Evolutionary conservation across 805 yeast genomes (phyloP).

Genomic region (Kodamaea neixiangensis): DNA sequence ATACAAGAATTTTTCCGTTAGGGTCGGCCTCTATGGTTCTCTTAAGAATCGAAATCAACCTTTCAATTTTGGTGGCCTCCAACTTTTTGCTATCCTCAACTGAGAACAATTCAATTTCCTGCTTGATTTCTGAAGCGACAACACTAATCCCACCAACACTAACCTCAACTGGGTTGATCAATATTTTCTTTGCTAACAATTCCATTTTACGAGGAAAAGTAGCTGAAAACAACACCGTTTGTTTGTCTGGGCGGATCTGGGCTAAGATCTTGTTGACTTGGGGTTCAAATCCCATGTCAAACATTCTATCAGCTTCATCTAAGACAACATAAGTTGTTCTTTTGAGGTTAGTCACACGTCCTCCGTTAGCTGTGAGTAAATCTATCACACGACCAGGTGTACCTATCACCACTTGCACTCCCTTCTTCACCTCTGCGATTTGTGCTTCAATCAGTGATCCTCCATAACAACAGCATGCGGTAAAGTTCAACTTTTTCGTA

Average conservation of each 20-base stretch:
- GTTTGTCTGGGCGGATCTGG: constrained; percentile 81
- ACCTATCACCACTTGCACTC: constrained; percentile 80
- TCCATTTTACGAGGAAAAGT: constrained; percentile 87
- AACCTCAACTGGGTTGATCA: constrained; percentile 70
- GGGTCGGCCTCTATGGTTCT: constrained; percentile 32
- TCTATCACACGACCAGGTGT: constrained; percentile 97
- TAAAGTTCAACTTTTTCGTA: constrained; percentile 47
- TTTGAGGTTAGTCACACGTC: constrained; percentile 66
- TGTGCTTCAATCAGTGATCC: constrained; percentile 84
- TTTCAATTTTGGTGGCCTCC: constrained; percentile 17
- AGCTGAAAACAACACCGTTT: constrained; percentile 89
- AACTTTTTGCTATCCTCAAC: constrained; percentile 45
- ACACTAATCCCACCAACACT: constrained; percentile 77
- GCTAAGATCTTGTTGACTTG: constrained; percentile 81
- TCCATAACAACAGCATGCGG: constrained; percentile 83
- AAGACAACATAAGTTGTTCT: constrained; percentile 80
- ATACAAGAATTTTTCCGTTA: constrained; percentile 64
- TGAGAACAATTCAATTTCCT: constrained; percentile 60
- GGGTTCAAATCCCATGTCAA: constrained; percentile 96
- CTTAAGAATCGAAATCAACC: constrained; percentile 58
- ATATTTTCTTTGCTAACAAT: constrained; percentile 63
- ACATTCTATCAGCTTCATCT: constrained; percentile 96
- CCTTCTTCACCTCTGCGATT: constrained; percentile 74
- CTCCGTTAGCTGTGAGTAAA: constrained; percentile 77
- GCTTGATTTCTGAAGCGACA: constrained; percentile 80